Evolutionary conservation across 768 basidiomycete species (phyloP), one percentile per base, ranked within the genome.

Genomic region (Boletellus emodensis): DNA sequence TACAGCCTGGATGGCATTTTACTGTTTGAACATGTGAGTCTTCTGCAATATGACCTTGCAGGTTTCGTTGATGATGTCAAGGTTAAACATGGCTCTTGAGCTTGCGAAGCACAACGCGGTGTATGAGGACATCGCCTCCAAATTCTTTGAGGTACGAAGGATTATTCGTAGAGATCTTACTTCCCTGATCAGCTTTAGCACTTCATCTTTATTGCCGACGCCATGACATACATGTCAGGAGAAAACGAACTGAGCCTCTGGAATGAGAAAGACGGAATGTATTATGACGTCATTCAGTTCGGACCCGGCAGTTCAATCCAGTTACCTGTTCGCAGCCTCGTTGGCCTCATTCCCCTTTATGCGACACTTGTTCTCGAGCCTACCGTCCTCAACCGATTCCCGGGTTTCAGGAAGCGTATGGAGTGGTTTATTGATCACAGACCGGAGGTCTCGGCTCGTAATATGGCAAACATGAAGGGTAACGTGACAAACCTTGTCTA

Each of bases 1-100:
- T 9, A 99, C 96, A 6, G 92, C 95, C 0, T 99, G 96, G 96
- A 99, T 99, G 96, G 96, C 94, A 30, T 99, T 98, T 74, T 99
- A 95, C 70, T 93, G 87, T 58, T 71, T 98, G 51, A 96, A 96
- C 63, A 98, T 98, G 96, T 90, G 53, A 59, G 82, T 60, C 26
- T 33, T 44, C 9, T 3, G 32, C 34, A 38, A 44, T 28, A 33
- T 52, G 10, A 13, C 15, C 37, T 17, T 38, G 22, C 14, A n/a
- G 22, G 35, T 32, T 48, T 36, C 44, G 34, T 17, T 54, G 54
- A 49, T 44, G 30, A 45, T 35, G 22, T 47, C 20, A 49, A 94
- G 91, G 92, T 71, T 99, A 67, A 95, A 88, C 68, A 99, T 99
- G 65, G 94, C 96, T 0, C 80, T 99, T 40, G 96, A 99, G 67